Percentiles rank a stretch among this genome's conserved stretches.
phyloP scores from a whole-genome alignment of 805 yeast species.

The Sugiyamaella boreocaroliniensis region DNA sequence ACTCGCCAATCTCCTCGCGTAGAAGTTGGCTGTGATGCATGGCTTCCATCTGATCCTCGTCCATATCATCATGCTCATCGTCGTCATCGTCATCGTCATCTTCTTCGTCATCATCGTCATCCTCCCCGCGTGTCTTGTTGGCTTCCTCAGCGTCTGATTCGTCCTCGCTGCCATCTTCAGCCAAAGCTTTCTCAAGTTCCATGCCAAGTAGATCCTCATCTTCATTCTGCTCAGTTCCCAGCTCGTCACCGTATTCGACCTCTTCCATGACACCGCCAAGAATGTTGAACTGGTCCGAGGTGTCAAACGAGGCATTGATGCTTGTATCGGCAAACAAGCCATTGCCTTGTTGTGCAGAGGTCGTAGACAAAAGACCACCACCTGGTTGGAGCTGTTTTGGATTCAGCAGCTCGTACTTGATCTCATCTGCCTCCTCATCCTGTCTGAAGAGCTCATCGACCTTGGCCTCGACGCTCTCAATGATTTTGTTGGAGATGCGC shows the following conservation, averaged over 20 bases:
- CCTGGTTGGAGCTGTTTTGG: slow-evolving; percentile 8
- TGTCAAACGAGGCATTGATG: slow-evolving; percentile 17
- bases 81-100: slow-evolving; percentile 50
- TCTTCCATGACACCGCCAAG: slow-evolving; percentile 37
- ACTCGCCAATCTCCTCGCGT: slow-evolving; percentile 77
- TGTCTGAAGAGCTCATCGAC: slow-evolving; percentile 68
- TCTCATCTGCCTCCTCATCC: slow-evolving; percentile 81
- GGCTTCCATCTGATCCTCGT: slow-evolving; percentile 46
- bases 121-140: slow-evolving; percentile 30
- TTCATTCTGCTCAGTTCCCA: slow-evolving; percentile 43
- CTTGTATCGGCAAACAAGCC: background rate
- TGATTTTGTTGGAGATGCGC: slow-evolving; percentile 59
- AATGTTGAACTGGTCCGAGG: slow-evolving; percentile 29
- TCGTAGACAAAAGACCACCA: background rate
- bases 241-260: slow-evolving; percentile 43
- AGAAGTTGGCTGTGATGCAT: slow-evolving; percentile 64
- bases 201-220: slow-evolving; percentile 38
- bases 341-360: background rate
- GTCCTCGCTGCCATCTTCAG: slow-evolving; percentile 24
- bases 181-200: slow-evolving; percentile 19
- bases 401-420: slow-evolving; percentile 65
- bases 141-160: slow-evolving; percentile 37
- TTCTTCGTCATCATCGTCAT: slow-evolving; percentile 46
- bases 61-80: slow-evolving; percentile 44
- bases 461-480: slow-evolving; percentile 69